Evolutionary conservation across 805 yeast genomes (phyloP).

Genomic region (Komagataella mondaviorum): DNA sequence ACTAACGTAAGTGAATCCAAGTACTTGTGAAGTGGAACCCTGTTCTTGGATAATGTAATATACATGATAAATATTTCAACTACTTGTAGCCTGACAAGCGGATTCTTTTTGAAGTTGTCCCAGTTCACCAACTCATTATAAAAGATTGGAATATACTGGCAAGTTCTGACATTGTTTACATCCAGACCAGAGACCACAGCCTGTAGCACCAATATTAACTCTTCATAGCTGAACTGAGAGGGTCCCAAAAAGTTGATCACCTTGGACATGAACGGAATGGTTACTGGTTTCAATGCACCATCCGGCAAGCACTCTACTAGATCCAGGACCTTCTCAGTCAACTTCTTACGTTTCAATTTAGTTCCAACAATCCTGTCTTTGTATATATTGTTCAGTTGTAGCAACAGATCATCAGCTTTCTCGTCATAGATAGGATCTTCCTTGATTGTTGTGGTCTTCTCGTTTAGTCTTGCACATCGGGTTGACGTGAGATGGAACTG

Average conservation of each 20-base stretch:
- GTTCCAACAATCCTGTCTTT: neutral
- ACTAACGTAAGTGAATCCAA: conserved; percentile 16
- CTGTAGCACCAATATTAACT: conserved; percentile 3
- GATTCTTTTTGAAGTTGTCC: conserved; percentile 8
- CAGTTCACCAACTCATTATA: conserved; percentile 16
- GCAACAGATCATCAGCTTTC: neutral
- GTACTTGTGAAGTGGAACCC: conserved; percentile 10
- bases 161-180: conserved; percentile 1
- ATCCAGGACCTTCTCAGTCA: neutral
- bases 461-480: neutral
- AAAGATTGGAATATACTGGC: conserved; percentile 18
- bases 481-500: neutral
- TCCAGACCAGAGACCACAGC: conserved; percentile 2
- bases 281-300: neutral
- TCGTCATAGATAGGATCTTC: neutral
- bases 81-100: conserved; percentile 12
- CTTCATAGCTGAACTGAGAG: neutral
- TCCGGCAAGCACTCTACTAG: neutral
- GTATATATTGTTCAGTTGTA: neutral
- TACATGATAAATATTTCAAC: conserved; percentile 20
- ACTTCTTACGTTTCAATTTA: neutral
- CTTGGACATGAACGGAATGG: conserved; percentile 12
- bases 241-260: conserved; percentile 16
- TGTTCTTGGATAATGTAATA: conserved; percentile 14
- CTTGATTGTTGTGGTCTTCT: neutral